A percentile compares a stretch with the other conserved stretches of the same genome.
phyloP scores from a whole-genome alignment of 495 filamentous ascomycete genomes.

The Annulohypoxylon moriforme region DNA sequence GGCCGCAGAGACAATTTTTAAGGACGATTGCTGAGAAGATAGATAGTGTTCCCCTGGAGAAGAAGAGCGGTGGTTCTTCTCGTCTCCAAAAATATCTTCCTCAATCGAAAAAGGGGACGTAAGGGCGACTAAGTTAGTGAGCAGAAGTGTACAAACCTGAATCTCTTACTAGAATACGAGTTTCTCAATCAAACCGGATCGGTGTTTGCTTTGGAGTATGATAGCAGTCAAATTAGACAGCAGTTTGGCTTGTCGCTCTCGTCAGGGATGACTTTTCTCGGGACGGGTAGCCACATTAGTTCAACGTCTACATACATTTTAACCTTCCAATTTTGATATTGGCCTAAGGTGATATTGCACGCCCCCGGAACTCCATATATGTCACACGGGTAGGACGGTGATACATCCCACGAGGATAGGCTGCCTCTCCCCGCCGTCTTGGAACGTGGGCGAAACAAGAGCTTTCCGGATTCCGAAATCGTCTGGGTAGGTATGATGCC shows the following conservation, averaged over 20 bases:
- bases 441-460: conserved; percentile 39
- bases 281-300: conserved; percentile 26
- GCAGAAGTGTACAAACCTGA: neutral
- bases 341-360: neutral
- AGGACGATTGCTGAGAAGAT: neutral
- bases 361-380: conserved; percentile 8
- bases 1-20: neutral
- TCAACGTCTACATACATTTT: conserved; percentile 20
- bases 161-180: neutral
- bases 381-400: conserved; percentile 27
- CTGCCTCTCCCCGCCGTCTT: conserved; percentile 29
- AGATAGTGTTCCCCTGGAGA: neutral
- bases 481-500: neutral
- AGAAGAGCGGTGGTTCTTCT: neutral
- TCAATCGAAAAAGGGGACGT: neutral
- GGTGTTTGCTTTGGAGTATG: conserved; percentile 4
- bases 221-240: conserved; percentile 26
- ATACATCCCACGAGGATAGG: conserved; percentile 32
- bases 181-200: conserved; percentile 1
- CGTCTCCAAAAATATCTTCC: neutral
- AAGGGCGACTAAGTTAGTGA: neutral
- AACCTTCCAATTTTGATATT: conserved; percentile 8
- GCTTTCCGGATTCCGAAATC: conserved; percentile 46
- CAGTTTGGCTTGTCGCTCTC: conserved; percentile 14
- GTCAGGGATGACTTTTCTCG: conserved; percentile 24